phyloP scores from a whole-genome alignment of 2,329 filamentous ascomycete species.

The Colletotrichum limetticola region DNA sequence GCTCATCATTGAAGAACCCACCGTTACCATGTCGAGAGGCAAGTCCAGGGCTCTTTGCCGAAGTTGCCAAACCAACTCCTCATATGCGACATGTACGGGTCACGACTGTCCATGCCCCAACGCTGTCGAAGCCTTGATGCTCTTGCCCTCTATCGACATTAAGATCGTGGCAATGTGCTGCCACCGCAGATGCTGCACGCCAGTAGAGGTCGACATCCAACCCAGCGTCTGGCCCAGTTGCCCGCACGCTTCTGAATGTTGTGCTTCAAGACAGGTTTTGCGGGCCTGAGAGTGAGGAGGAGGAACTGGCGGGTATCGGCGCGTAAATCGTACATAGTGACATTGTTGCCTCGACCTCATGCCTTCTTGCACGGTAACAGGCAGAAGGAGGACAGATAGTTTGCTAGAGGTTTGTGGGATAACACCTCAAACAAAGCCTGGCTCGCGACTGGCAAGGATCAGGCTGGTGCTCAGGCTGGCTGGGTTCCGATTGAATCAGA shows the following conservation, averaged over 20 bases:
- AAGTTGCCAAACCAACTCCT: neutral
- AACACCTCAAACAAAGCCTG: neutral
- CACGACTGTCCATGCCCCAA: too few species aligned
- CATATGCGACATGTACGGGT: neutral
- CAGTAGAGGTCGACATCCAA: neutral
- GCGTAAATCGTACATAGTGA: constrained; percentile 37
- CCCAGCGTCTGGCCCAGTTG: neutral
- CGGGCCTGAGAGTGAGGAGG: neutral
- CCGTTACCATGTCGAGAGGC: neutral
- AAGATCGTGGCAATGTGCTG: neutral
- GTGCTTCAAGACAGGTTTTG: neutral
- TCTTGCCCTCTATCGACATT: neutral
- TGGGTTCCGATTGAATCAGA: constrained; percentile 5
- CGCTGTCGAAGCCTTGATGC: neutral
- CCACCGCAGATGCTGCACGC: neutral
- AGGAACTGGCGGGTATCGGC: neutral
- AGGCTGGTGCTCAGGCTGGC: neutral
- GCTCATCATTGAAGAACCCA: neutral
- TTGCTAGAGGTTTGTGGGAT: constrained; percentile 16
- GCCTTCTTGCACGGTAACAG: constrained; percentile 8
- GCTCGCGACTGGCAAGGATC: neutral
- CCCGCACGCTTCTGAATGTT: neutral
- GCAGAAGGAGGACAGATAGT: constrained; percentile 27
- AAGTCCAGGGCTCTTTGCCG: neutral
- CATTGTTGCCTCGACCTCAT: constrained; percentile 17